Conservation (phyloP, 257 asterid species). For the Perilla frutescens region DNA sequence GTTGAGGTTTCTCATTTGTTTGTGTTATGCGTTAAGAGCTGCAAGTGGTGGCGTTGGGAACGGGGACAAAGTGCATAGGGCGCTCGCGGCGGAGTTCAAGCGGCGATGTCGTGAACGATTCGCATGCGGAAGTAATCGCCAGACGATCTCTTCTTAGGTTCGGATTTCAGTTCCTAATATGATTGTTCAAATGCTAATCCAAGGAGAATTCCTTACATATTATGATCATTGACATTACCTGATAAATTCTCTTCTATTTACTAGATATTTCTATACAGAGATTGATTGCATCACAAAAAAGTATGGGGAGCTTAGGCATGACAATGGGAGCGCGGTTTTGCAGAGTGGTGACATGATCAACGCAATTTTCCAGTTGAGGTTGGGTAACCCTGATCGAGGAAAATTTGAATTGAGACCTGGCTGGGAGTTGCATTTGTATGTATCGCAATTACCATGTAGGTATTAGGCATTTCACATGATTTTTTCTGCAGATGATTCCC, state of each 20-base stretch:
- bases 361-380: constrained; percentile 48
- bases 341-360: constrained; percentile 38
- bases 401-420: constrained; percentile 61
- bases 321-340: constrained; percentile 34
- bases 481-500: constrained; percentile 28
- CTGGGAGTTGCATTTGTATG: constrained; percentile 76
- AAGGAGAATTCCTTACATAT: background rate
- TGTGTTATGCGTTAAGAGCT: constrained; percentile 47
- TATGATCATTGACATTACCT: constrained; percentile 3
- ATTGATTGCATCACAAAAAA: constrained; percentile 43
- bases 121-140: constrained; percentile 93
- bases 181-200: constrained; percentile 6
- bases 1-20: constrained; percentile 15
- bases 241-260: constrained; percentile 32
- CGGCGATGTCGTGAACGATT: constrained; percentile 90
- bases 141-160: constrained; percentile 89
- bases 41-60: constrained; percentile 82
- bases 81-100: constrained; percentile 60
- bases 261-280: constrained; percentile 79
- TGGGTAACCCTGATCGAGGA: constrained; percentile 43
- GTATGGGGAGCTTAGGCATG: constrained; percentile 38
- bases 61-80: constrained; percentile 95
- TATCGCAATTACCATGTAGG: constrained; percentile 93
- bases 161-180: constrained; percentile 15
- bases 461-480: constrained; percentile 31